Conservation (phyloP, 768 basidiomycete genomes). For the Pleurotus salmoneostramineus region DNA sequence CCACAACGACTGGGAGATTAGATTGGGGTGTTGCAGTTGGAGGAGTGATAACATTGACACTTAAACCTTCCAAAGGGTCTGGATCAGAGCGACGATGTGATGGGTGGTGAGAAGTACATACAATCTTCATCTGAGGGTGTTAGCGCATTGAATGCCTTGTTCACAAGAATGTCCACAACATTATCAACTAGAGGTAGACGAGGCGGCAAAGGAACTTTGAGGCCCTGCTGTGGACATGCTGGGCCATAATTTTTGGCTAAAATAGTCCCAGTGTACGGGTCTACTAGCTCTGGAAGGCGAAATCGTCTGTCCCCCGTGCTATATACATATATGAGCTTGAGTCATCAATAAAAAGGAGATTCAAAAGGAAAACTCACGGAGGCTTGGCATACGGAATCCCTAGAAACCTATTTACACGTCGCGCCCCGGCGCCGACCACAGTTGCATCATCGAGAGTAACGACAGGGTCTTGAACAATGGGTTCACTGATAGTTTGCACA, state of each 20-base stretch:
- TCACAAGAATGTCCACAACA: slow-evolving; percentile 26
- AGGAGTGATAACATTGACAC: slow-evolving; percentile 49
- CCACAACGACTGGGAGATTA: slow-evolving; percentile 51
- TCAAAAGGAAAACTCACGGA: slow-evolving; percentile 22
- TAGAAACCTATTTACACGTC: slow-evolving; percentile 23
- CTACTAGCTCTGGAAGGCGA: slow-evolving; percentile 33
- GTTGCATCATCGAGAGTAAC: slow-evolving; percentile 37
- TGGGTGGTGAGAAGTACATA: slow-evolving; percentile 18
- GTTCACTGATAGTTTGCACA: neutral
- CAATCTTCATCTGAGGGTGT: slow-evolving; percentile 43
- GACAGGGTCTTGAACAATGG: neutral
- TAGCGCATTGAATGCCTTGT: slow-evolving; percentile 21
- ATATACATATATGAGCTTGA: neutral
- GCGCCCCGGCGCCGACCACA: slow-evolving; percentile 33
- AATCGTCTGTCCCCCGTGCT: slow-evolving; percentile 37
- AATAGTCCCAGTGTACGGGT: slow-evolving; percentile 29
- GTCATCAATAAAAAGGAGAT: neutral
- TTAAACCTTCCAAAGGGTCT: slow-evolving; percentile 36
- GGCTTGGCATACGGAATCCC: slow-evolving; percentile 36
- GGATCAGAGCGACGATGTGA: neutral
- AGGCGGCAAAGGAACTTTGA: slow-evolving; percentile 25
- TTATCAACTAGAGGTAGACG: slow-evolving; percentile 29
- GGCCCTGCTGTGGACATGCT: slow-evolving; percentile 42
- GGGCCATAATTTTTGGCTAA: slow-evolving; percentile 37
- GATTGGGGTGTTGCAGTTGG: slow-evolving; percentile 29